These are phyloP conservation scores for Ettlia oleoabundans DNA, from an alignment of 139 green algal genomes.

Conservation along the genomic window DNA sequence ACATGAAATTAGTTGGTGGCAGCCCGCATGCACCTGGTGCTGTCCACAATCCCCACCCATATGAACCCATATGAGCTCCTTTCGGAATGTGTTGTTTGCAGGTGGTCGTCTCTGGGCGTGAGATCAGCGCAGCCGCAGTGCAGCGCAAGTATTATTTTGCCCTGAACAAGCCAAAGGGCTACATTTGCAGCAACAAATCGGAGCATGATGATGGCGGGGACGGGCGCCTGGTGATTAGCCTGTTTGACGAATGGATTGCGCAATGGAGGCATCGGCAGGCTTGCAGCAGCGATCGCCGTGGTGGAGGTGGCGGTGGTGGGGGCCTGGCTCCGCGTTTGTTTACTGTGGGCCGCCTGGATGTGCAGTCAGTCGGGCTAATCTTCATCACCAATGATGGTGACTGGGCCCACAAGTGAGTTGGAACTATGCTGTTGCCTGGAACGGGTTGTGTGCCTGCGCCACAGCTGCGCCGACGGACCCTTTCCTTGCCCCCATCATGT, in stretches of 20 bases:
- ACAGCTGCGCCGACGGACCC: too few species aligned
- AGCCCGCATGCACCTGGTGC: too few species aligned
- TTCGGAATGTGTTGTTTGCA: too few species aligned
- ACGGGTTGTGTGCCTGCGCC: too few species aligned
- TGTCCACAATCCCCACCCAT: too few species aligned
- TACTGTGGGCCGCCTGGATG: slow-evolving; percentile 94
- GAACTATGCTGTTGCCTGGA: background rate
- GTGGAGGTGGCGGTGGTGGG: background rate
- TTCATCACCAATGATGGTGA: slow-evolving; percentile 97
- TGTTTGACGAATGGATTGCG: slow-evolving; percentile 45
- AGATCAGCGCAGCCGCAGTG: background rate
- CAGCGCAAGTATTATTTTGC: slow-evolving; percentile 58
- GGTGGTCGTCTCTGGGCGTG: background rate
- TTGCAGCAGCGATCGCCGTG: too few species aligned
- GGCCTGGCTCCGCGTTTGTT: slow-evolving; percentile 85
- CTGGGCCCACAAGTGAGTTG: slow-evolving; percentile 72
- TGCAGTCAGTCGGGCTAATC: slow-evolving; percentile 86
- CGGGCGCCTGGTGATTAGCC: slow-evolving; percentile 41
- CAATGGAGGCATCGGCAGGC: slow-evolving; percentile 37
- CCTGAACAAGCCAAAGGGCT: slow-evolving; percentile 88
- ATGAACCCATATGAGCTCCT: too few species aligned
- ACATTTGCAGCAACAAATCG: slow-evolving; percentile 68
- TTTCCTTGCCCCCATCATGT: background rate
- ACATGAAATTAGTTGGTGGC: too few species aligned
- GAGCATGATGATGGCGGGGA: slow-evolving; percentile 23